Evolutionary conservation across 1,139 yeast genomes (phyloP), one percentile per base, ranked within the genome.

Genomic region (Lipomyces yarrowii): DNA sequence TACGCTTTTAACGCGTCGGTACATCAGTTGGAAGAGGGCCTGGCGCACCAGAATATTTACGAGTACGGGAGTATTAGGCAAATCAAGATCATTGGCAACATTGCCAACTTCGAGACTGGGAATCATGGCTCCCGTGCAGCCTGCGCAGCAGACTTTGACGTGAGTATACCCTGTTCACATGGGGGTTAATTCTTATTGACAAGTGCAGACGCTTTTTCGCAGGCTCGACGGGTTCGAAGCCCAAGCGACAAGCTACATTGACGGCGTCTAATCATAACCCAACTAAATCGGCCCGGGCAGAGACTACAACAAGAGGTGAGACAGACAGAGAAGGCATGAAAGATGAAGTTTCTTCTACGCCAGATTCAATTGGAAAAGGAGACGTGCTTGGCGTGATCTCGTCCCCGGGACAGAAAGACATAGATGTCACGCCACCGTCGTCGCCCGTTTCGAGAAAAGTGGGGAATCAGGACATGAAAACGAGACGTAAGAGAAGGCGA

Each of bases 241-340:
- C 59, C 3, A 64, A 64, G 39, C 33, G 63, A 23, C 67, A 64
- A 48, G 57, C 65, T 5, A 64, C 67, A 1, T 56, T 64, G n/a
- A 42, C 62, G n/a, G 33, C 42, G 8, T 42, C 48, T 42, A n/a
- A 8, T 21, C n/a, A 23, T 35, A 30, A 51, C 15, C 6, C n/a
- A n/a, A 13, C 33, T 2, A 58, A 6, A 39, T 56, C 62, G 23
- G 30, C 55, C 11, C 30, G 26, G 15, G 7, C n/a, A 10, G 42
- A 53, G 32, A 15, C 37, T 30, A 11, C 7, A n/a, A 23, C 7
- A n/a, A 23, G 42, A 30, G 26, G 7, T n/a, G 35, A 60, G 48
- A 33, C 33, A 5, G 23, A 23, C 7, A 2, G 37, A 13, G 37
- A 26, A n/a, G 33, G 35, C 26, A n/a, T n/a, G 23, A 58, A 33